A percentile compares a stretch with the other conserved stretches of the same genome.
Evolutionary conservation across 108 stramenopile species (phyloP).

Genomic region (Fragilariopsis cylindrus): DNA sequence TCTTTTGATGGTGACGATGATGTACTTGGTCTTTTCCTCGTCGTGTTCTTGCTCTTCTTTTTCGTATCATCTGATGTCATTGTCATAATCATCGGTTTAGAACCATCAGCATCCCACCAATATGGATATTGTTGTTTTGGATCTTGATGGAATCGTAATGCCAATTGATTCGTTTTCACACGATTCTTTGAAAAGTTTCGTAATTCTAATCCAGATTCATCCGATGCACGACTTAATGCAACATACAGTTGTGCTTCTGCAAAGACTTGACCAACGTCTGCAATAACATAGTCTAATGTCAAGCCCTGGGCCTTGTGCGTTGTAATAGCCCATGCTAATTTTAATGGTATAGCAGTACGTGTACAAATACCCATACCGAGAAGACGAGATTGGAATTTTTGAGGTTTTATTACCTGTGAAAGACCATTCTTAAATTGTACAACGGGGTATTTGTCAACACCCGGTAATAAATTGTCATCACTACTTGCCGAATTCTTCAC

Average conservation of each 20-base stretch:
- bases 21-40: background rate
- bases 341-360: constrained; percentile 63
- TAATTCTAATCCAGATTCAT: constrained; percentile 48
- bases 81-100: constrained; percentile 4
- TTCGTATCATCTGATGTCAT: background rate
- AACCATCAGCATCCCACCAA: constrained; percentile 28
- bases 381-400: constrained; percentile 33
- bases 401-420: constrained; percentile 20
- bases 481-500: background rate
- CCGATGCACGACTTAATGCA: constrained; percentile 81
- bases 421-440: constrained; percentile 48
- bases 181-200: constrained; percentile 54
- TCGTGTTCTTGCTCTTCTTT: background rate
- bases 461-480: constrained; percentile 31
- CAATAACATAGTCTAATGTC: constrained; percentile 73
- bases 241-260: constrained; percentile 93
- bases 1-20: background rate
- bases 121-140: constrained; percentile 25
- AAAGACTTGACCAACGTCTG: constrained; percentile 81
- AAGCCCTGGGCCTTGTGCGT: constrained; percentile 82
- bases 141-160: constrained; percentile 39
- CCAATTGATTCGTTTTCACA: constrained; percentile 56
- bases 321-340: constrained; percentile 78
- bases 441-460: constrained; percentile 35
- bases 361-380: constrained; percentile 42